These are phyloP conservation scores for Pestalotiopsis sp. DNA, from an alignment of 2,329 filamentous ascomycete genomes.

Conservation along the genomic window DNA sequence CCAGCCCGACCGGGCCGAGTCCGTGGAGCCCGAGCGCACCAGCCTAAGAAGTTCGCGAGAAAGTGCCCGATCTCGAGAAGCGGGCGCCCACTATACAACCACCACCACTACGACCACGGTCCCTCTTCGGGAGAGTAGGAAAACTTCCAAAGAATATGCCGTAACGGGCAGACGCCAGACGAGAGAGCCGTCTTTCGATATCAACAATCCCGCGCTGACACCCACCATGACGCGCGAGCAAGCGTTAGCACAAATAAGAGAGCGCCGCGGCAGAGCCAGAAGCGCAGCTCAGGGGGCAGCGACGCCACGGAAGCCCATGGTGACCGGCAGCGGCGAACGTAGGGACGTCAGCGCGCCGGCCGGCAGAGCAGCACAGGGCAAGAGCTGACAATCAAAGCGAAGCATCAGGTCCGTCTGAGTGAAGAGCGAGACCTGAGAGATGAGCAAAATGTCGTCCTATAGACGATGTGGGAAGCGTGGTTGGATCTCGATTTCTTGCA, in stretches of 20 bases:
- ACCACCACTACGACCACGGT: constrained; percentile 54
- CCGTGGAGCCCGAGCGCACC: neutral
- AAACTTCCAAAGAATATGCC: constrained; percentile 45
- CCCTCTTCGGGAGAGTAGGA: constrained; percentile 50
- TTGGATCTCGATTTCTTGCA: constrained; percentile 1
- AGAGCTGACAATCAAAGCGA: constrained; percentile 15
- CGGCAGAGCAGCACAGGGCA: constrained; percentile 26
- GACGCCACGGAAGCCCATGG: constrained; percentile 63
- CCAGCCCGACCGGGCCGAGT: neutral
- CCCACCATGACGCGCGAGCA: constrained; percentile 74
- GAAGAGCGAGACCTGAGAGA: neutral
- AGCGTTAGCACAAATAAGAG: constrained; percentile 74
- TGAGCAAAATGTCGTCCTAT: neutral
- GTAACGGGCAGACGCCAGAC: constrained; percentile 47
- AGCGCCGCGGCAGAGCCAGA: constrained; percentile 71
- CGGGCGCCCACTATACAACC: constrained; percentile 48
- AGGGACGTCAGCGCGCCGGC: constrained; percentile 54
- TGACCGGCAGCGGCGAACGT: constrained; percentile 48
- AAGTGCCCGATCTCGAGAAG: constrained; percentile 42
- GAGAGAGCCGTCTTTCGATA: constrained; percentile 47
- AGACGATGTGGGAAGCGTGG: neutral
- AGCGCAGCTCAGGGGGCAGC: constrained; percentile 67
- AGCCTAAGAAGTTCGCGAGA: constrained; percentile 18
- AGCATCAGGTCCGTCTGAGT: neutral
- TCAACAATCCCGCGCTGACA: constrained; percentile 60